Conservation (phyloP, 108 stramenopile species). For the Cyclotella atomus region DNA sequence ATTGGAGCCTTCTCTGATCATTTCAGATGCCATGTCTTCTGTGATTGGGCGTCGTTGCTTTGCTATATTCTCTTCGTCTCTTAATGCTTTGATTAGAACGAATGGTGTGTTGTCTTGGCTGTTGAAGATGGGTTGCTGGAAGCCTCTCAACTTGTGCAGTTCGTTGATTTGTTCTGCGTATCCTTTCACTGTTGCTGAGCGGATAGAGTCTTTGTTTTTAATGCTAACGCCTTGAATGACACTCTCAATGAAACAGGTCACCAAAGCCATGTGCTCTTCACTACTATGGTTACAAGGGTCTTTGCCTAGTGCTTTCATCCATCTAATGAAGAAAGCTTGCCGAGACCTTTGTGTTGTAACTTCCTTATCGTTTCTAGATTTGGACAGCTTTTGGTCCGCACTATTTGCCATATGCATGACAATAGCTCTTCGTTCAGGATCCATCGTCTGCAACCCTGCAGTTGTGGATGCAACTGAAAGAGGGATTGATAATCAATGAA, state of each 20-base stretch:
- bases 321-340: conserved; percentile 19
- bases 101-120: background rate
- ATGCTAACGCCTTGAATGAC: background rate
- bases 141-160: background rate
- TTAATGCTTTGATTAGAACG: background rate
- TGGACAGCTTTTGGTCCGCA: conserved; percentile 2
- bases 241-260: background rate
- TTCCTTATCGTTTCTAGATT: background rate
- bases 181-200: background rate
- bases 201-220: background rate
- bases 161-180: background rate
- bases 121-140: background rate
- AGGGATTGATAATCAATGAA: background rate
- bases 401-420: conserved; percentile 1
- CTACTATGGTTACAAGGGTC: background rate
- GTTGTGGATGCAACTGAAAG: background rate
- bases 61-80: conserved; percentile 11
- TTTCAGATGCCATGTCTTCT: background rate
- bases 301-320: background rate
- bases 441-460: conserved; percentile 8
- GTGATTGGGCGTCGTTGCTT: conserved; percentile 2
- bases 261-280: background rate
- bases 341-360: conserved; percentile 13
- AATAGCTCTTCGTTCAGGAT: conserved; percentile 5
- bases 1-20: background rate